These are phyloP conservation scores for Nannizziopsis arthrosporioides DNA, from an alignment of 2,329 filamentous ascomycete genomes.

Conservation along the genomic window DNA sequence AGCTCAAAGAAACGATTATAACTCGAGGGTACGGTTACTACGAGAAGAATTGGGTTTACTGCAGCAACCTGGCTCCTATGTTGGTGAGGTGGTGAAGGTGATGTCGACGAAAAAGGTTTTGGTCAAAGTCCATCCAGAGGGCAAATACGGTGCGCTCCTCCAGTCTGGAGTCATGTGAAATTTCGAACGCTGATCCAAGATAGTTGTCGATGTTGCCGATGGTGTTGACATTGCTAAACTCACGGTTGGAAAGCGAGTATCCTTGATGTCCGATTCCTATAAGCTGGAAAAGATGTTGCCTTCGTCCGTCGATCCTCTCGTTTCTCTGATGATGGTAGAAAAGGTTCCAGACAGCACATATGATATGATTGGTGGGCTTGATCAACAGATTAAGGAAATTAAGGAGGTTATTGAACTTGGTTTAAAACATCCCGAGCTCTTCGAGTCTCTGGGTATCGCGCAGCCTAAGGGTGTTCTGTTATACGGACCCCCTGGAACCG, in stretches of 20 bases:
- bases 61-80: conserved; percentile 95
- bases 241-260: conserved; percentile 93
- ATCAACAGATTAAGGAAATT: conserved; percentile 99
- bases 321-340: conserved; percentile 99
- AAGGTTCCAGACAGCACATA: conserved; percentile 99
- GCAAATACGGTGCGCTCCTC: conserved; percentile 81
- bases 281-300: conserved; percentile 98
- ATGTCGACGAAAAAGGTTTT: conserved; percentile 99
- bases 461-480: conserved; percentile 95
- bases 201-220: conserved; percentile 92
- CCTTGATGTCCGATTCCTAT: conserved; percentile 91
- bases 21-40: conserved; percentile 87
- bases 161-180: no score
- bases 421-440: conserved; percentile 94
- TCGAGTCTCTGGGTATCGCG: conserved; percentile 96
- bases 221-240: conserved; percentile 90
- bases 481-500: conserved; percentile 92
- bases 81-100: conserved; percentile 99
- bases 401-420: conserved; percentile 99
- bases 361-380: conserved; percentile 98
- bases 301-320: conserved; percentile 93
- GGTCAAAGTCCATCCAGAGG: conserved; percentile 97
- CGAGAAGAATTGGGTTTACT: conserved; percentile 90
- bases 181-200: background rate
- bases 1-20: conserved; percentile 98